phyloP scores from a whole-genome alignment of 305 asterid genomes.

The Stenogyne calaminthoides region DNA sequence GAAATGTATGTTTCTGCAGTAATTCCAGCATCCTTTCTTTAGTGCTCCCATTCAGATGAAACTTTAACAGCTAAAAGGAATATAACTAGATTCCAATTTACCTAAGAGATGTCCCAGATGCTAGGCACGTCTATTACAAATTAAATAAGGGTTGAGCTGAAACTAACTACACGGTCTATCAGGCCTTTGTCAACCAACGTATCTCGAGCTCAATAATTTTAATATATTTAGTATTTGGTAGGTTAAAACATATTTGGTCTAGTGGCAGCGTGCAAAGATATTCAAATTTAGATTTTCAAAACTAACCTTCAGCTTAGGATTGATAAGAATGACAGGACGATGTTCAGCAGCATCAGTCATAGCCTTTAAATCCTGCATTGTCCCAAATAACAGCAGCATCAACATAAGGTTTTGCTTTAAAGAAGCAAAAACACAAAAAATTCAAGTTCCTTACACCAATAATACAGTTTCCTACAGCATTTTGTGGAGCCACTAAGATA shows the following conservation, averaged over 20 bases:
- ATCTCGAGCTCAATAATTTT: too few relatives aligned
- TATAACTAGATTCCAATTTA: too few relatives aligned
- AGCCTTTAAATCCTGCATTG: constrained; percentile 80
- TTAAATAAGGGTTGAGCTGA: too few relatives aligned
- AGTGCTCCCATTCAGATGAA: too few relatives aligned
- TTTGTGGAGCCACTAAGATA: constrained; percentile 96
- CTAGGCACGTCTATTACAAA: too few relatives aligned
- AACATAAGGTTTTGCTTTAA: constrained; percentile 16
- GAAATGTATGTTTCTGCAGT: background rate
- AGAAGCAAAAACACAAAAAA: constrained; percentile 11
- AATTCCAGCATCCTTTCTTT: background rate
- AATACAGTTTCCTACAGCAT: constrained; percentile 92
- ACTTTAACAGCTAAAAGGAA: too few relatives aligned
- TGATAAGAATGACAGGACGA: constrained; percentile 84
- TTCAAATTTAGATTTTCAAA: background rate
- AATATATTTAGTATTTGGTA: too few relatives aligned
- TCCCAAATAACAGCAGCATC: constrained; percentile 17
- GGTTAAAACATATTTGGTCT: too few relatives aligned
- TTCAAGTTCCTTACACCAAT: constrained; percentile 66
- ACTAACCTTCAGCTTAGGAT: constrained; percentile 81
- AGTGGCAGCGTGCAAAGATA: too few relatives aligned
- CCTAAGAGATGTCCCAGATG: too few relatives aligned
- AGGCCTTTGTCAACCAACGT: too few relatives aligned
- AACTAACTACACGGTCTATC: too few relatives aligned
- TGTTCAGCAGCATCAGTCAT: constrained; percentile 93